Evolutionary conservation across 495 filamentous ascomycete species (phyloP).

Genomic region (Peziza echinospora): DNA sequence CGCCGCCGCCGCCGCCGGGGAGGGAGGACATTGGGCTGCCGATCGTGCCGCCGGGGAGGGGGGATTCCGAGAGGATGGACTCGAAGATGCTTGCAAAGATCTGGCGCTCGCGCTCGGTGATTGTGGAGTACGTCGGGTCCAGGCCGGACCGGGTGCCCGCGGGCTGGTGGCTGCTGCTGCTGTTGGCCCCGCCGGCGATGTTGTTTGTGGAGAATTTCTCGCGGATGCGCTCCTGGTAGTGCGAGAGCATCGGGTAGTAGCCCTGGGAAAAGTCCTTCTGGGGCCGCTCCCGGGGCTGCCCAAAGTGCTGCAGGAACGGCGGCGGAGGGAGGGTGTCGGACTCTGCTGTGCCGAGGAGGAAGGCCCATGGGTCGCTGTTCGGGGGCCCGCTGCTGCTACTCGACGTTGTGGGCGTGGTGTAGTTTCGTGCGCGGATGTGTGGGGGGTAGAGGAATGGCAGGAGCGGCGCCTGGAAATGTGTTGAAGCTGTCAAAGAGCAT

Average conservation of each 20-base stretch:
- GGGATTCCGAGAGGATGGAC: conserved; percentile 9
- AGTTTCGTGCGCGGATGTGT: background rate
- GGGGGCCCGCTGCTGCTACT: conserved; percentile 1
- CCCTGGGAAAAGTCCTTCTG: no score
- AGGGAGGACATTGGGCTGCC: background rate
- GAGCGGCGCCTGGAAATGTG: no score
- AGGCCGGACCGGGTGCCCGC: background rate
- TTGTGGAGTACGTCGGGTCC: background rate
- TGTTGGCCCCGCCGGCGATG: background rate
- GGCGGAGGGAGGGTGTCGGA: background rate
- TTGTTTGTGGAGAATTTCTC: no score
- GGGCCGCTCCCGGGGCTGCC: no score
- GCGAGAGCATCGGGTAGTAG: no score
- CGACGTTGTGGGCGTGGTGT: background rate
- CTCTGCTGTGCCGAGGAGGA: conserved; percentile 5
- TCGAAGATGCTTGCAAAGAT: conserved; percentile 19
- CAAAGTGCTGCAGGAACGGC: background rate
- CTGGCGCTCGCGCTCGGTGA: conserved; percentile 11
- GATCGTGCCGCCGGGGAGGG: background rate
- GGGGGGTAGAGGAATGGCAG: conserved; percentile 8
- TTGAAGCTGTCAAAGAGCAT: no score
- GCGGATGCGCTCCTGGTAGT: no score
- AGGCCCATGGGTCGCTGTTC: conserved; percentile 13
- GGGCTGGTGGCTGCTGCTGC: background rate
- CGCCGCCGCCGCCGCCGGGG: no score